phyloP scores from a whole-genome alignment of 768 basidiomycete genomes.

The Leccinum subgranulosum region DNA sequence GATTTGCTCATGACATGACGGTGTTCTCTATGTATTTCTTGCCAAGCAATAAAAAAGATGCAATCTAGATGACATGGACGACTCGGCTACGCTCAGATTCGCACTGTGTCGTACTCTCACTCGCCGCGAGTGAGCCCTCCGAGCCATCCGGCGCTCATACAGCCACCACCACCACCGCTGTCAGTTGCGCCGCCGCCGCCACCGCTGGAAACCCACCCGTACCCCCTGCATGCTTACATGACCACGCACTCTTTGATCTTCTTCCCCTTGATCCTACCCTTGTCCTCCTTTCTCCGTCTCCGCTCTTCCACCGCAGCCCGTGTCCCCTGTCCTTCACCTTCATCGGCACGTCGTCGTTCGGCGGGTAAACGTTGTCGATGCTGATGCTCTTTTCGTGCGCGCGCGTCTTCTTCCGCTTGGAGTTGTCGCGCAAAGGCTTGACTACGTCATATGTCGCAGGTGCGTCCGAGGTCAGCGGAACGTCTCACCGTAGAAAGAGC shows the following conservation, averaged over 20 bases:
- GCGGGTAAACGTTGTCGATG: not conserved
- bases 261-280: not conserved
- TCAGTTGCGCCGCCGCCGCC: not conserved
- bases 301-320: not conserved
- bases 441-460: slow-evolving; percentile 33
- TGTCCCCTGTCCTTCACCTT: not conserved
- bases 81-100: too few species aligned
- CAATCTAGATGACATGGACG: too few species aligned
- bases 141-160: not conserved
- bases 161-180: not conserved
- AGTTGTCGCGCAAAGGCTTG: slow-evolving; percentile 69
- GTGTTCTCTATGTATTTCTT: too few species aligned
- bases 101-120: too few species aligned
- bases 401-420: slow-evolving; percentile 76
- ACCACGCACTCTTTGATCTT: not conserved
- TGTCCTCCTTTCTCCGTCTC: not conserved
- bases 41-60: too few species aligned
- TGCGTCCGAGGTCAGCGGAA: not conserved
- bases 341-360: not conserved
- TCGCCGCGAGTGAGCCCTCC: not conserved
- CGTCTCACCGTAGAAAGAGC: not conserved
- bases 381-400: slow-evolving; percentile 37
- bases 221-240: not conserved
- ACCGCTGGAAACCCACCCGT: not conserved
- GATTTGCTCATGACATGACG: too few species aligned